A percentile compares a stretch with the other conserved stretches of the same genome.
Evolutionary conservation across 768 basidiomycete species (phyloP).

Genomic region (Crucibulum laeve): DNA sequence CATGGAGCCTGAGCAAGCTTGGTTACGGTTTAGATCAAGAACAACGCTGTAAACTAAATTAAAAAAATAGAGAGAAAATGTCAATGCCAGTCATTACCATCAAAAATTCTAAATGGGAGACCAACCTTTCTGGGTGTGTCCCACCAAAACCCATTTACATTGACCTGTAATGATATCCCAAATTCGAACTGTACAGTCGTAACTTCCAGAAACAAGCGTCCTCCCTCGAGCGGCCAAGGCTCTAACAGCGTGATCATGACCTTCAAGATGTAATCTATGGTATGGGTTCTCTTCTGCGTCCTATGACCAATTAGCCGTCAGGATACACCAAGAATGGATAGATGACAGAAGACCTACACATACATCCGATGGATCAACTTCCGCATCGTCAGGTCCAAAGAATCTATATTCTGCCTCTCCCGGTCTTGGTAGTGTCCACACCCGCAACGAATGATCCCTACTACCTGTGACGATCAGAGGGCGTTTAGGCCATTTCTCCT

Average conservation of each 20-base stretch:
- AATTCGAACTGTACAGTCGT: slow-evolving; percentile 91
- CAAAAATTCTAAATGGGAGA: background rate
- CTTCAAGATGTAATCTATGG: slow-evolving; percentile 78
- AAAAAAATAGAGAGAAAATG: background rate
- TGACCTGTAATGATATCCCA: slow-evolving; percentile 89
- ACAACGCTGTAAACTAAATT: slow-evolving; percentile 89
- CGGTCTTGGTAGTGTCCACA: slow-evolving; percentile 52
- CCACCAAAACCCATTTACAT: slow-evolving; percentile 76
- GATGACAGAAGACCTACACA: slow-evolving; percentile 21
- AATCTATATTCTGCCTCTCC: slow-evolving; percentile 75
- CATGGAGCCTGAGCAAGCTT: slow-evolving; percentile 97
- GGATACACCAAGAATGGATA: slow-evolving; percentile 1
- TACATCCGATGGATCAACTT: slow-evolving; percentile 40
- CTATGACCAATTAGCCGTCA: slow-evolving; percentile 22
- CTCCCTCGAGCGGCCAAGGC: slow-evolving; percentile 89
- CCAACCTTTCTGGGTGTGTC: slow-evolving; percentile 90
- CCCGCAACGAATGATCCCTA: slow-evolving; percentile 62
- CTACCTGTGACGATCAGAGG: slow-evolving; percentile 74
- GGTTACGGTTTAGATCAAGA: slow-evolving; percentile 78
- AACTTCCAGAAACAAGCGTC: slow-evolving; percentile 91
- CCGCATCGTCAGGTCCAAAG: slow-evolving; percentile 52
- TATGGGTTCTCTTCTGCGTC: slow-evolving; percentile 81
- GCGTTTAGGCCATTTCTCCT: slow-evolving; percentile 67
- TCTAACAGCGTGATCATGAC: slow-evolving; percentile 89
- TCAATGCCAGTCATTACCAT: background rate